Base-by-base conservation (phyloP, 2,329 filamentous ascomycete genomes). In the Botrytis medusae region DNA sequence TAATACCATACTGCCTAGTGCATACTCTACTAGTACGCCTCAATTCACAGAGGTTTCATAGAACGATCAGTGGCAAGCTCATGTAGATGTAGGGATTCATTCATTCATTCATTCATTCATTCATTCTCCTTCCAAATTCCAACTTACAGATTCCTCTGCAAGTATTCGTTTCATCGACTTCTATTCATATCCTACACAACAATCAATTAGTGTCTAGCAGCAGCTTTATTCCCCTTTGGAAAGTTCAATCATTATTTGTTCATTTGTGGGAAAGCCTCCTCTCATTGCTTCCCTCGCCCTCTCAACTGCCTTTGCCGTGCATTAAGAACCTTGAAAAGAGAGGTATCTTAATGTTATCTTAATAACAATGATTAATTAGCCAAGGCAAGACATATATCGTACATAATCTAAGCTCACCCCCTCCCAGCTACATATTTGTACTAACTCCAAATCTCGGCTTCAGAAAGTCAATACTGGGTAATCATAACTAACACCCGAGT, bases 351-450 rank as follows among this genome's bases (percentile, higher is more conserved):
- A 37, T 7, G 48, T n/a, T 14, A 12, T n/a, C 48, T 51, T n/a
- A 0, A 51, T 51, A 25, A 2, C 48, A 51, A 16, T 51, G 48
- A 51, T 51, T 51, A n/a, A 51, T 51, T n/a, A n/a, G 48, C 48
- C 48, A 51, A n/a, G 18, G 18, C 57, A 60, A 34, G 32, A 32
- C 57, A 60, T 60, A 25, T 32, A 32, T 32, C 54, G 14, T 61
- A 61, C 34, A 22, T 40, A 61, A 40, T 61, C 34, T 9, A 61
- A 37, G 32, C 25, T 20, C 22, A 37, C 25, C 34, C 34, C 59
- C 34, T 40, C 34, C 59, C 59, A 61, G 59, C 59, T 37, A 61
- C 59, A 37, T n/a, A 61, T 61, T 61, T 37, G 59, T 37, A 61
- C 59, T 40, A 61, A 61, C 62, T 46, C n/a, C 29, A 34, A 25